Evolutionary conservation across 2,329 filamentous ascomycete species (phyloP).

Genomic region (Exophiala lecanii-corni): DNA sequence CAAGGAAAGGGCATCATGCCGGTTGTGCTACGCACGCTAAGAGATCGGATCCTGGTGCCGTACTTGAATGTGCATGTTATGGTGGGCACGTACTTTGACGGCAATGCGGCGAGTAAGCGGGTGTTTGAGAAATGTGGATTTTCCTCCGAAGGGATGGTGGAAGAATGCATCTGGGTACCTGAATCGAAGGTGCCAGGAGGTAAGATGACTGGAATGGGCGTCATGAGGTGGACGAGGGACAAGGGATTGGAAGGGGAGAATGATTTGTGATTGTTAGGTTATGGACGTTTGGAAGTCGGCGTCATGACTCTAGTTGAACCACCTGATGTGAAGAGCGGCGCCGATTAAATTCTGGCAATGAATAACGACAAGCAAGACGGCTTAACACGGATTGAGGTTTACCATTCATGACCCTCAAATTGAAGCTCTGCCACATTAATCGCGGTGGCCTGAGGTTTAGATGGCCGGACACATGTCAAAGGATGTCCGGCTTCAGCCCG

Average conservation of each 20-base stretch:
- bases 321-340: no score
- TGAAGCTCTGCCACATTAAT: no score
- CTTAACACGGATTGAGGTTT: no score
- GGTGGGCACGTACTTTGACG: slow-evolving; percentile 24
- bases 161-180: slow-evolving; percentile 4
- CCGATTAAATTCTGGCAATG: no score
- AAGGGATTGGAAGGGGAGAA: not conserved
- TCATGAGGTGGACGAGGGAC: slow-evolving; percentile 8
- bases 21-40: slow-evolving; percentile 22
- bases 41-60: slow-evolving; percentile 29
- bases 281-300: no score
- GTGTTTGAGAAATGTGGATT: slow-evolving; percentile 32
- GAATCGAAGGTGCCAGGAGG: slow-evolving; percentile 7
- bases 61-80: slow-evolving; percentile 29
- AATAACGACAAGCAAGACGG: no score
- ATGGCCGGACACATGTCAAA: no score
- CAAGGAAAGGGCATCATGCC: slow-evolving; percentile 32
- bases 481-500: no score
- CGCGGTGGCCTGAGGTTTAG: no score
- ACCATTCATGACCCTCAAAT: no score
- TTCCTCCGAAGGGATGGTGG: slow-evolving; percentile 4
- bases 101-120: slow-evolving; percentile 27
- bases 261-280: slow-evolving; percentile 1
- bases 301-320: no score
- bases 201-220: slow-evolving; percentile 9